Percentiles rank a stretch among this genome's conserved stretches.
phyloP scores from a whole-genome alignment of 2,329 filamentous ascomycete species.

The Exophiala sp. region DNA sequence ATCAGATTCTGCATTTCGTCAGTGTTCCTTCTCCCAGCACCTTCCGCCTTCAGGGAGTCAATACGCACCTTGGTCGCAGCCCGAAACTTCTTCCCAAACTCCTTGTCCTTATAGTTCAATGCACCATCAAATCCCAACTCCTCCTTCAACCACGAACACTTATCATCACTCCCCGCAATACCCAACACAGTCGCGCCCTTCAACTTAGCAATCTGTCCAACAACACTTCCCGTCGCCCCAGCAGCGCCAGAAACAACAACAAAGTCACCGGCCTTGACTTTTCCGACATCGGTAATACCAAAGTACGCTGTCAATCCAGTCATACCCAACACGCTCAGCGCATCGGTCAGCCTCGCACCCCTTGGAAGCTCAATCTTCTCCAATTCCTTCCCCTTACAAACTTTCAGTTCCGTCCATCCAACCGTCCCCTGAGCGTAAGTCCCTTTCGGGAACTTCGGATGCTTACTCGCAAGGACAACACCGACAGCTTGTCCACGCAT shows the following conservation, averaged over 20 bases:
- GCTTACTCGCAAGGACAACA: constrained; percentile 61
- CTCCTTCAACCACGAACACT: constrained; percentile 62
- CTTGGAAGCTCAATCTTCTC: constrained; percentile 45
- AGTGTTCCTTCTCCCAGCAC: neutral
- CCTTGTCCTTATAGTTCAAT: constrained; percentile 65
- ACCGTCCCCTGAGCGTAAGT: constrained; percentile 53
- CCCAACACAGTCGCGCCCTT: constrained; percentile 64
- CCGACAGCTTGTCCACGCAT: constrained; percentile 65
- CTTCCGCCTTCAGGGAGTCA: no score
- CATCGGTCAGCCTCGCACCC: constrained; percentile 55
- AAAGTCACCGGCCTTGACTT: constrained; percentile 66
- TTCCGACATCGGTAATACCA: constrained; percentile 65
- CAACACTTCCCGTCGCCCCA: constrained; percentile 72
- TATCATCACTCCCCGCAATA: constrained; percentile 63
- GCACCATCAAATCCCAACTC: constrained; percentile 66
- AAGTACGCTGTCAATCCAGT: constrained; percentile 75
- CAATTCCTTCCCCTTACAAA: constrained; percentile 53
- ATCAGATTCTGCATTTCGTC: constrained; percentile 44
- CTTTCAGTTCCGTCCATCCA: constrained; percentile 66
- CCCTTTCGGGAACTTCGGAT: constrained; percentile 53
- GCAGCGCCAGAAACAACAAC: constrained; percentile 76
- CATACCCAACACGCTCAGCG: constrained; percentile 54
- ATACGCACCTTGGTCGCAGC: constrained; percentile 50
- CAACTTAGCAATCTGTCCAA: constrained; percentile 73
- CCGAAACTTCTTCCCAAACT: constrained; percentile 59